Base-by-base conservation (phyloP, 768 basidiomycete species). In the Gloeopeniophorella convolvens region DNA sequence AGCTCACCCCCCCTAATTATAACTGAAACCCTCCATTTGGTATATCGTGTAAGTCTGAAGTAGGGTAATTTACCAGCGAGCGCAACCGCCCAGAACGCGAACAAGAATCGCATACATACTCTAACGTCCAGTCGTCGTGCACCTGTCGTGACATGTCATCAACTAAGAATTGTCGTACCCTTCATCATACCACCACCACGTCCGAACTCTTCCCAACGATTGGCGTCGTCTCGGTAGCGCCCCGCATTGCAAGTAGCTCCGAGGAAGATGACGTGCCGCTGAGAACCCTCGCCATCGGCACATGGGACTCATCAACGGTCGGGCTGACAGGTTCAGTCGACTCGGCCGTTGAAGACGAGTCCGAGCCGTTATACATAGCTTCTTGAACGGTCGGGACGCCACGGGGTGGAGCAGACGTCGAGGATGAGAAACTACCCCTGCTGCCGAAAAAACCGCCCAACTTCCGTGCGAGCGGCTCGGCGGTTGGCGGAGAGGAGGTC, bases 361-460 rank as follows among this genome's bases (percentile, higher is more conserved):
- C 82, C 7, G 81, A 83, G 32, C 73, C 65, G 54, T 76, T 78
- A 48, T 70, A 73, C 46, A 75, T 67, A 31, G 76, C 73, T 50
- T 67, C 65, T 40, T 63, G 65, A 31, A 57, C 60, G 42, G 46
- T 60, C 45, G 56, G 48, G 45, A 46, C 65, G 58, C 42, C 41
- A 23, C 52, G 73, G 58, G 48, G 65, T 61, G 54, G 65, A 60
- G 64, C 35, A 0, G 70, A 56, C 3, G 66, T 62, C 0, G 66
- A 66, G 12, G 79, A 81, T 15, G 80, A 74, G 33, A 75, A 65
- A 59, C 78, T 82, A 6, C 62, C 65, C 51, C 82, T 71, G 24
- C 80, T 71, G 48, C 75, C 70, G 62, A 89, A 89, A 64, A 89
- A 80, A 8, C 80, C 82, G 4, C 84, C 83, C 36, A 89, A 59